A percentile compares a stretch with the other conserved stretches of the same genome.
Evolutionary conservation across 257 asterid species (phyloP).

Genomic region (Sherardia arvensis): DNA sequence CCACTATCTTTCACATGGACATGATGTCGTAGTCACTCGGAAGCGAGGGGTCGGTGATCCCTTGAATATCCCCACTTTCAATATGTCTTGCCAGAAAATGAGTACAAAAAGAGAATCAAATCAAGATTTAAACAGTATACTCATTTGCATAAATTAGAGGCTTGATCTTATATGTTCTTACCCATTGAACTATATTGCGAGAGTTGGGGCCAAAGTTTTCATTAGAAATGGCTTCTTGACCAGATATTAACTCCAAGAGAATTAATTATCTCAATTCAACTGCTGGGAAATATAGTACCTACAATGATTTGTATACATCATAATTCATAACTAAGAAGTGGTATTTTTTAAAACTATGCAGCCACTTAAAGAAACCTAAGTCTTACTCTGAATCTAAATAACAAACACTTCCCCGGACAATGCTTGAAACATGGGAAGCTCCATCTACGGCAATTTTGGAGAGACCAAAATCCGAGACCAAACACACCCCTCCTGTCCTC

Average conservation of each 20-base stretch:
- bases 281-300: slow-evolving; percentile 98
- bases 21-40: slow-evolving; percentile 63
- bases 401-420: slow-evolving; percentile 98
- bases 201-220: slow-evolving; percentile 82
- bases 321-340: neutral
- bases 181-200: slow-evolving; percentile 97
- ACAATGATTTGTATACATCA: slow-evolving; percentile 11
- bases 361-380: neutral
- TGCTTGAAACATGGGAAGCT: slow-evolving; percentile 96
- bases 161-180: too few relatives aligned
- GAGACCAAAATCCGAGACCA: slow-evolving; percentile 98
- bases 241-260: slow-evolving; percentile 90
- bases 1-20: slow-evolving; percentile 99
- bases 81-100: slow-evolving; percentile 75
- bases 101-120: neutral
- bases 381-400: slow-evolving; percentile 97
- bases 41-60: slow-evolving; percentile 77
- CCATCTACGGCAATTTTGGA: slow-evolving; percentile 95
- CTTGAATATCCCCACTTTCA: slow-evolving; percentile 93
- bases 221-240: slow-evolving; percentile 93
- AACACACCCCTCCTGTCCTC: too few relatives aligned
- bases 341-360: neutral
- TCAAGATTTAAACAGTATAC: too few relatives aligned
- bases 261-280: slow-evolving; percentile 88
- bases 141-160: too few relatives aligned